Base-by-base conservation (phyloP, 345 rosid species). In the Lagerstroemia speciosa region DNA sequence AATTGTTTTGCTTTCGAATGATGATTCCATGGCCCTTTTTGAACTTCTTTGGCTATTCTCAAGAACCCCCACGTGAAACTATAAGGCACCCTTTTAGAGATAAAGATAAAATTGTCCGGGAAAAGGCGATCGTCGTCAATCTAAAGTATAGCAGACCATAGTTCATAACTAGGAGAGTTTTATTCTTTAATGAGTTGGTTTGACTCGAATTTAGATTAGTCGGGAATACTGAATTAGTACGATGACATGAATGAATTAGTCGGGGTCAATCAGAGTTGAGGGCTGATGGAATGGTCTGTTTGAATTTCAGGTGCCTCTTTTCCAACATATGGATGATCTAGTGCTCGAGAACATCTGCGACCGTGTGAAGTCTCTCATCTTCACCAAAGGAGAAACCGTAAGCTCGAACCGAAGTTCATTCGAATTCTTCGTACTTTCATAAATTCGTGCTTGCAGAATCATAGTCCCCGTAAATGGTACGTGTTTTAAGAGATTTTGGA, bases 331-430 rank as follows among this genome's bases (percentile, higher is more conserved):
- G 99, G 96, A 94, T 68, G 97, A 94, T 78, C 72, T 94, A 67
- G 99, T 94, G 41, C 78, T 91, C 0, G 99, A 94, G 77, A 91
- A 94, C 71, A 91, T 94, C 27, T 94, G 99, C 65, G 99, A 91
- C 69, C 85, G 97, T 1, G 97, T 94, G 6, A 94, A 88, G 76
- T 89, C 99, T 30, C 91, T 91, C 69, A 94, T 94, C 46, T 94
- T 83, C 84, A 89, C 97, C 57, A 91, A 89, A 73, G 99, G 96
- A 75, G 99, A 94, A 86, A 86, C 80, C 16, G 97, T 88, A 81
- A 87, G 95, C 76, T 48, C 32, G 10, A 27, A 11, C 33, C 12
- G 45, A 32, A 10, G 27, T 38, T 32, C 33, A 48, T 27, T 22
- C 61, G 15, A 34, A 27, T 55, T 24, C 55, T 8, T 22, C 43